These are phyloP conservation scores for Aspergillus pseudotamarii DNA, from an alignment of 2,329 filamentous ascomycete genomes.

Conservation along the genomic window DNA sequence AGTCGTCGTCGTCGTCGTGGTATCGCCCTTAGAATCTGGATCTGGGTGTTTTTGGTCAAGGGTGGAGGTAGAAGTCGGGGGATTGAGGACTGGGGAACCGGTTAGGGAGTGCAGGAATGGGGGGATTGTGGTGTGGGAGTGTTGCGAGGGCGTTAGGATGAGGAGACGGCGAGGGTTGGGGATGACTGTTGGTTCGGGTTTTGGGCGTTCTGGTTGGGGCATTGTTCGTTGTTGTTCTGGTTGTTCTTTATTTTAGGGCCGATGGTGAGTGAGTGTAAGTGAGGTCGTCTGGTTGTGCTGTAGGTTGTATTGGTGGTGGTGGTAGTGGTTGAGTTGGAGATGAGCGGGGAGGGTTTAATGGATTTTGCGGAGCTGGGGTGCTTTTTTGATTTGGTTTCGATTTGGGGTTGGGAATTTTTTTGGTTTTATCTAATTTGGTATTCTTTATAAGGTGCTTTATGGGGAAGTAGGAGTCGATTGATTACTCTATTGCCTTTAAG, in stretches of 20 bases:
- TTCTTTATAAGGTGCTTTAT: not conserved
- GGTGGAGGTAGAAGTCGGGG: constrained; percentile 15
- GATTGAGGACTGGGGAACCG: constrained; percentile 27
- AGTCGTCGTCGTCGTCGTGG: not conserved
- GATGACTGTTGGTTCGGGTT: constrained; percentile 26
- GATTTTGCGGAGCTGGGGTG: not conserved
- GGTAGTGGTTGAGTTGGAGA: not conserved
- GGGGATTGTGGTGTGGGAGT: constrained; percentile 40
- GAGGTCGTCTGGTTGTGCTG: not conserved
- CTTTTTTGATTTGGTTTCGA: no score
- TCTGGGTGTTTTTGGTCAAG: not conserved
- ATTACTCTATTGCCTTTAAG: not conserved
- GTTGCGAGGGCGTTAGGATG: constrained; percentile 41
- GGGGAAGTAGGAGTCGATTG: not conserved
- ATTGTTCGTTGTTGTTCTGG: constrained; percentile 1
- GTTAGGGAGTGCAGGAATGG: constrained; percentile 41
- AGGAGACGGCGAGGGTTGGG: constrained; percentile 46
- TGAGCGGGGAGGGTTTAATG: not conserved
- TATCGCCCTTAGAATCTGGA: no score
- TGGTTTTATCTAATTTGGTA: no score
- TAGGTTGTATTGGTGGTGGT: no score
- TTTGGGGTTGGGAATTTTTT: no score
- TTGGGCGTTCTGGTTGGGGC: constrained; percentile 8
- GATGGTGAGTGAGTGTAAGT: not conserved
- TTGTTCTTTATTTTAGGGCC: not conserved